These are phyloP conservation scores for Stemphylium lycopersici DNA, from an alignment of 2,329 filamentous ascomycete species.

Conservation along the genomic window DNA sequence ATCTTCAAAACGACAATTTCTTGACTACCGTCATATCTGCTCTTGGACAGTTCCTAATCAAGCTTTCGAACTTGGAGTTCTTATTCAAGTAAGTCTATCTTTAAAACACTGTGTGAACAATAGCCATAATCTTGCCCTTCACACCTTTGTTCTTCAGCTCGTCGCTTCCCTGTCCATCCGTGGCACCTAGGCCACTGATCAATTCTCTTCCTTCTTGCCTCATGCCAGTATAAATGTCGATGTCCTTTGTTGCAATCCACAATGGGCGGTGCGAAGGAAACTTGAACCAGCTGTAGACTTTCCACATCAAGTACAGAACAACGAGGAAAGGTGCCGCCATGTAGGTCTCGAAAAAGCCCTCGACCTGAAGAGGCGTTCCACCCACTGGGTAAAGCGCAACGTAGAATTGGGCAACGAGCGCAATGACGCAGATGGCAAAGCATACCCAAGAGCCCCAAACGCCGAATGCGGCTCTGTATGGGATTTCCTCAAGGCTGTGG, in stretches of 20 bases:
- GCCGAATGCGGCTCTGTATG: conserved; percentile 47
- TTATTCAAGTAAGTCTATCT: not conserved
- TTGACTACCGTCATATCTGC: too few species aligned
- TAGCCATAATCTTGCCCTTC: not conserved
- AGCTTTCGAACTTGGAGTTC: too few species aligned
- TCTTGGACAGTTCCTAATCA: too few species aligned
- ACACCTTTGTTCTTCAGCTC: conserved; percentile 8
- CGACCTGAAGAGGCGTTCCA: conserved; percentile 36
- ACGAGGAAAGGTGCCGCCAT: conserved; percentile 53
- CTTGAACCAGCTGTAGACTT: conserved; percentile 37
- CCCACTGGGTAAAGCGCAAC: conserved; percentile 37
- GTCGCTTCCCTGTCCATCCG: conserved; percentile 4
- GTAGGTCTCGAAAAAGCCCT: conserved; percentile 53
- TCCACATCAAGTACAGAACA: conserved; percentile 57
- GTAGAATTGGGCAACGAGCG: conserved; percentile 49
- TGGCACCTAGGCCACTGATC: conserved; percentile 13
- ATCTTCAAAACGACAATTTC: too few species aligned
- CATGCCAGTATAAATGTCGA: conserved; percentile 43
- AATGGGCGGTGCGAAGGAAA: conserved; percentile 28
- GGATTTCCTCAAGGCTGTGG: conserved; percentile 47
- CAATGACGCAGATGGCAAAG: conserved; percentile 42
- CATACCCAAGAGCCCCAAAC: conserved; percentile 46
- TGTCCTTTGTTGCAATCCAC: conserved; percentile 36
- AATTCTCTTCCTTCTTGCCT: conserved; percentile 18
- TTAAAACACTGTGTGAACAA: not conserved